Base-by-base conservation (phyloP, 148 eudicot species). In the Heliosperma pusillum region DNA sequence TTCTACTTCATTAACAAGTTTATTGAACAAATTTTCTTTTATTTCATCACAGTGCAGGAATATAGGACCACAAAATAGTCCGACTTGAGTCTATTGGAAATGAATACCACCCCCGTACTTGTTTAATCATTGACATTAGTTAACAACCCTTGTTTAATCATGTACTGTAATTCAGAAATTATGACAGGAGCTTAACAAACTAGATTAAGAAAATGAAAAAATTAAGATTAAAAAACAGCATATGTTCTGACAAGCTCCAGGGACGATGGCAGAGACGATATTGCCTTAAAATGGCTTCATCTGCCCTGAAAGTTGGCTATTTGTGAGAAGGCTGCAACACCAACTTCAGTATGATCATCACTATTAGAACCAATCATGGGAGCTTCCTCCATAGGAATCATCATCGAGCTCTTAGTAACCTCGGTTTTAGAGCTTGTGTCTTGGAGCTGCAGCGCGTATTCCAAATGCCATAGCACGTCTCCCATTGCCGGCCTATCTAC, bases 401-500 rank as follows among this genome's bases (percentile, higher is more conserved):
- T 19, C 77, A 82, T 55, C 7, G 72, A 75, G 10, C 82, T 84
- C 12, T 76, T 82, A n/a, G n/a, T n/a, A 66, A 81, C 85, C 69
- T 80, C 83, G 8, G 66, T 74, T 53, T 82, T 80, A 2, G 80
- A 29, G 24, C 88, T 80, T 5, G 86, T 86, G 42, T 85, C 90
- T 79, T 87, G 88, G 27, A 87, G 85, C 75, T 87, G 90, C 80
- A 89, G 74, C 3, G 90, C 93, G 65, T 77, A 89, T 80, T 89
- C 93, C 69, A 87, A 78, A 72, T 87, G 85, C 93, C 93, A 89
- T 74, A 87, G 61, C 56, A 89, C 93, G 66, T 89, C 90, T 50
- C 90, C 93, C 89, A 89, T 87, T 0, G 93, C 85, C 17, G 90
- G 90, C 80, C 93, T 86, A 24, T 87, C 93, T 16, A 85, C 86